These are phyloP conservation scores for Nicotiana sylvestris DNA, from an alignment of 257 asterid genomes.

Conservation along the genomic window DNA sequence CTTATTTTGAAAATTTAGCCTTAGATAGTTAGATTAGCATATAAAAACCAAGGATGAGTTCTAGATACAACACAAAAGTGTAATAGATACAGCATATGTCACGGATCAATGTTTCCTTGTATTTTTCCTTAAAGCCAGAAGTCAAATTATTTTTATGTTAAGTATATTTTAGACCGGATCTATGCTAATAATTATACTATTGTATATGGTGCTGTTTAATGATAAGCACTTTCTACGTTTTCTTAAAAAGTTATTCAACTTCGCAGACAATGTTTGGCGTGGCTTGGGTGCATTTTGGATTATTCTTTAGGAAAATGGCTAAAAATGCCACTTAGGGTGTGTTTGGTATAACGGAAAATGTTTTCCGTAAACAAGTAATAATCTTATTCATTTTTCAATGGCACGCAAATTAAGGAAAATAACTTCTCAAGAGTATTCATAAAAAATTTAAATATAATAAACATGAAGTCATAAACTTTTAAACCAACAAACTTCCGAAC, in stretches of 20 bases:
- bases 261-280: not conserved
- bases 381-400: too few relatives aligned
- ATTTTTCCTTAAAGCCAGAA: not conserved
- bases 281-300: not conserved
- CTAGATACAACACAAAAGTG: not conserved
- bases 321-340: too few relatives aligned
- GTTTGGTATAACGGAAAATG: too few relatives aligned
- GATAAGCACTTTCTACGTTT: not conserved
- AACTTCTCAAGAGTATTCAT: too few relatives aligned
- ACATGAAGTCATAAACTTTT: too few relatives aligned
- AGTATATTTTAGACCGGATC: not conserved
- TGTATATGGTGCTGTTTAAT: not conserved
- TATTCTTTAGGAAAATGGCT: not conserved
- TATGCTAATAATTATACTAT: not conserved
- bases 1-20: not conserved
- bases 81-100: not conserved
- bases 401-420: too few relatives aligned
- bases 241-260: not conserved
- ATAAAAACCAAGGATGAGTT: not conserved
- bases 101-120: constrained; percentile 5
- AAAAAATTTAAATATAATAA: too few relatives aligned
- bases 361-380: too few relatives aligned
- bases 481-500: too few relatives aligned
- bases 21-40: not conserved
- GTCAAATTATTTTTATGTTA: not conserved